A percentile compares a stretch with the other conserved stretches of the same genome.
phyloP scores from a whole-genome alignment of 768 basidiomycete genomes.

The Leccinum subtestaceum region DNA sequence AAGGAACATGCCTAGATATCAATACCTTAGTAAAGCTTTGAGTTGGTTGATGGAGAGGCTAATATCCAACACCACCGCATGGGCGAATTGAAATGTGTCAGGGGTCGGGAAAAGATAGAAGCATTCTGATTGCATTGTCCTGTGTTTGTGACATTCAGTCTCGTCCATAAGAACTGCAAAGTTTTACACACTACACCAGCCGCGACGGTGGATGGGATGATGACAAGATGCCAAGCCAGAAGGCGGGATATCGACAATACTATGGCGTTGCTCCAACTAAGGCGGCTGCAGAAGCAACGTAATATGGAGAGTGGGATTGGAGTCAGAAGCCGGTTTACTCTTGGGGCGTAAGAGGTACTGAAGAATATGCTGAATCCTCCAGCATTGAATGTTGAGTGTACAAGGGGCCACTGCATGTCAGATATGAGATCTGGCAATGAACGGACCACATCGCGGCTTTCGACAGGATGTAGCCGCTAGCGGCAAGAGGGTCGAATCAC shows the following conservation, averaged over 20 bases:
- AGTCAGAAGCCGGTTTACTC: background rate
- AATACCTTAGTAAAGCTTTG: conserved; percentile 14
- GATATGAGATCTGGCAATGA: background rate
- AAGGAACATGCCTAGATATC: conserved; percentile 4
- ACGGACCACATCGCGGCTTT: background rate
- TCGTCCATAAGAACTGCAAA: background rate
- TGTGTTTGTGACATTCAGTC: conserved; percentile 4
- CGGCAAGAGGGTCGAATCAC: conserved; percentile 1
- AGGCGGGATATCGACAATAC: conserved; percentile 21
- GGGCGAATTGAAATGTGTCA: conserved; percentile 21
- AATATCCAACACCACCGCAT: conserved; percentile 19
- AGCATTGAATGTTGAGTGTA: conserved; percentile 10
- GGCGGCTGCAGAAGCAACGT: conserved; percentile 9
- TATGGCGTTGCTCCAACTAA: conserved; percentile 17
- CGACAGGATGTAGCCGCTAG: background rate
- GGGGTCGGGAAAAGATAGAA: conserved; percentile 17
- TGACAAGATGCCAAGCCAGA: conserved; percentile 16
- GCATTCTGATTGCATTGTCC: conserved; percentile 8
- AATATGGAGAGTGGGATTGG: conserved; percentile 1
- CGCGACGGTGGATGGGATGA: conserved; percentile 21
- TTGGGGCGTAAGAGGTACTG: background rate
- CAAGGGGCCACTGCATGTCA: background rate
- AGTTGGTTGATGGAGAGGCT: conserved; percentile 22
- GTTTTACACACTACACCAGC: conserved; percentile 24
- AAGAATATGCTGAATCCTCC: background rate